Evolutionary conservation across 169 alveolate genomes (phyloP).

Genomic region (Cryptosporidium ryanae): DNA sequence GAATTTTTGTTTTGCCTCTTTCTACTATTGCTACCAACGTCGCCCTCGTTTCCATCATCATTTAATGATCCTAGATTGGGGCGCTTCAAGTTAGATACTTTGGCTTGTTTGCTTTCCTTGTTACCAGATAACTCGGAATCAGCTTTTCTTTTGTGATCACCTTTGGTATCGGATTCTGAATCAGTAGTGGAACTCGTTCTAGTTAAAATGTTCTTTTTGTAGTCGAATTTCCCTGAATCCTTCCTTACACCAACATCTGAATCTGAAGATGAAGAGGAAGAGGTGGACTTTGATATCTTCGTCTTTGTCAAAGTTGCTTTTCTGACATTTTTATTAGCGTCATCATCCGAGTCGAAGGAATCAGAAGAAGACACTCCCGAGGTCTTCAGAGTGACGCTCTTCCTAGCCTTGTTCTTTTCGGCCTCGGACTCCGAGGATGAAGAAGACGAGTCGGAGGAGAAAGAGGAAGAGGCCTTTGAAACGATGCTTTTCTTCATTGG

Average conservation of each 20-base stretch:
- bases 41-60: slow-evolving; percentile 2
- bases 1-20: slow-evolving; percentile 75
- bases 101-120: slow-evolving; percentile 9
- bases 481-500: slow-evolving; percentile 34
- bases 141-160: slow-evolving; percentile 28
- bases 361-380: neutral
- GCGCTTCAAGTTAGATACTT: slow-evolving; percentile 6
- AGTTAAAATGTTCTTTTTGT: too few relatives aligned
- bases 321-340: neutral
- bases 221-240: too few relatives aligned
- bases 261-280: slow-evolving; percentile 36
- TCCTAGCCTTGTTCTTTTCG: slow-evolving; percentile 17
- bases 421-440: slow-evolving; percentile 24
- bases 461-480: neutral
- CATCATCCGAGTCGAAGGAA: slow-evolving; percentile 6
- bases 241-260: slow-evolving; percentile 23
- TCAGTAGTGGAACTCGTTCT: too few relatives aligned
- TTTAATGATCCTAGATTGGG: slow-evolving; percentile 9
- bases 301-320: neutral
- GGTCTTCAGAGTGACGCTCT: neutral
- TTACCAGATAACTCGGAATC: slow-evolving; percentile 8
- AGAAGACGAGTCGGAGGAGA: neutral
- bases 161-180: too few relatives aligned
- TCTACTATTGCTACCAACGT: slow-evolving; percentile 51
- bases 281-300: neutral